Base-by-base conservation (phyloP, 1,284 basidiomycete species). In the Melampsora larici-populina region DNA sequence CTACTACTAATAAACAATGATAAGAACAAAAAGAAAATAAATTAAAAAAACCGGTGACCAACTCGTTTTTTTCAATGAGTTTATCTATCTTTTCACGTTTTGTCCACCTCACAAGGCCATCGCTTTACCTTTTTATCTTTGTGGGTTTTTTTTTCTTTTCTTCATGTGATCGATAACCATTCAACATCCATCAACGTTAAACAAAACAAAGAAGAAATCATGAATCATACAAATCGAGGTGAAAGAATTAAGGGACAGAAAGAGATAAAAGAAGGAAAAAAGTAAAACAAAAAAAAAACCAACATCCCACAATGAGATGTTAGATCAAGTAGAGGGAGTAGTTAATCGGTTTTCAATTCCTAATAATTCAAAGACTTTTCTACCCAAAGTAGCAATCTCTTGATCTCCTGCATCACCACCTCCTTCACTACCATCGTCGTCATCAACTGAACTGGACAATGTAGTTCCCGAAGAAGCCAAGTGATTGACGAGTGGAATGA, bases 341-440 rank as follows among this genome's bases (percentile, higher is more conserved):
- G 66, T 58, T 68, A 55, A 24, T 17, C 55, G 49, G 40, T 60
- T 36, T 55, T 70, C 64, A 65, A 48, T 48, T 64, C 36, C 60
- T 69, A 40, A 58, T 49, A 63, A 36, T 60, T 70, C 60, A 60
- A 95, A 84, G 79, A 96, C 96, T 81, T 92, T 89, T 74, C 90
- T 87, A 21, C 91, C 90, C 69, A 97, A 88, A 63, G 90, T 86
- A 80, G 92, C 90, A 80, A 97, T 97, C 86, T 97, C 93, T 69
- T 90, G 89, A 79, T 91, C 90, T 11, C 92, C 92, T 67, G 92
- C 85, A 18, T 85, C 85, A 75, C 85, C 85, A 18, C 85, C 85
- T 74, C 85, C 85, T 46, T 83, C 83, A 64, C 83, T 83, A 60
- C 80, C 81, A 68, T 82, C 89, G 29, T 89, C 90, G 9, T 88